These are phyloP conservation scores for Wakefieldia striispora DNA, from an alignment of 768 basidiomycete species.

Conservation along the genomic window DNA sequence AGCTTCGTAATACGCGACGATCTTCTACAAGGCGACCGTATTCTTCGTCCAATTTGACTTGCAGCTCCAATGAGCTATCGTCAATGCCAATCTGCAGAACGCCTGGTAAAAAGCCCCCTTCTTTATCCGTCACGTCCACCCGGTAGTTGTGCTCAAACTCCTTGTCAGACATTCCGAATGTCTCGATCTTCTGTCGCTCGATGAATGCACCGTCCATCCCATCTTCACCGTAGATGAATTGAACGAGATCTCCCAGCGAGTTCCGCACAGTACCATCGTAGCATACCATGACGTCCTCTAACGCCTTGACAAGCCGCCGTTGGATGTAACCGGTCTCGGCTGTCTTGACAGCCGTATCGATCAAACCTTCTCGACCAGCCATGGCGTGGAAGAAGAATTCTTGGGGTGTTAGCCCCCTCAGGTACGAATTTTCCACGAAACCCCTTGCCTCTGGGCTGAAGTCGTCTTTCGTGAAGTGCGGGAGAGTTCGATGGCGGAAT, in stretches of 20 bases:
- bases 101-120: conserved; percentile 75
- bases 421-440: conserved; percentile 98
- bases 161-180: conserved; percentile 74
- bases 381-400: conserved; percentile 99
- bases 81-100: conserved; percentile 87
- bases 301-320: conserved; percentile 94
- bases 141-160: conserved; percentile 91
- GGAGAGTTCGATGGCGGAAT: conserved; percentile 93
- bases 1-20: conserved; percentile 71
- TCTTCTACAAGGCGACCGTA: conserved; percentile 65
- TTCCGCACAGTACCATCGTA: conserved; percentile 99
- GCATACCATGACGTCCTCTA: conserved; percentile 96
- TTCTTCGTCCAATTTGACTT: conserved; percentile 81
- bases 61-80: conserved; percentile 78
- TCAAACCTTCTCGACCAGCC: conserved; percentile 98
- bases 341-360: conserved; percentile 99
- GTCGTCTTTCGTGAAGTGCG: conserved; percentile 98
- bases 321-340: conserved; percentile 99
- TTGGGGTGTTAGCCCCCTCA: conserved; percentile 93
- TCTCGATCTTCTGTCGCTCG: conserved; percentile 92
- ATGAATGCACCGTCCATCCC: conserved; percentile 99
- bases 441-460: conserved; percentile 97
- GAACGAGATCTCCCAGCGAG: conserved; percentile 92
- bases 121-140: conserved; percentile 89
- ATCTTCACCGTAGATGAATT: conserved; percentile 97